Evolutionary conservation across 345 rosid genomes (phyloP), one percentile per base, ranked within the genome.

Genomic region (Acer yangbiense): DNA sequence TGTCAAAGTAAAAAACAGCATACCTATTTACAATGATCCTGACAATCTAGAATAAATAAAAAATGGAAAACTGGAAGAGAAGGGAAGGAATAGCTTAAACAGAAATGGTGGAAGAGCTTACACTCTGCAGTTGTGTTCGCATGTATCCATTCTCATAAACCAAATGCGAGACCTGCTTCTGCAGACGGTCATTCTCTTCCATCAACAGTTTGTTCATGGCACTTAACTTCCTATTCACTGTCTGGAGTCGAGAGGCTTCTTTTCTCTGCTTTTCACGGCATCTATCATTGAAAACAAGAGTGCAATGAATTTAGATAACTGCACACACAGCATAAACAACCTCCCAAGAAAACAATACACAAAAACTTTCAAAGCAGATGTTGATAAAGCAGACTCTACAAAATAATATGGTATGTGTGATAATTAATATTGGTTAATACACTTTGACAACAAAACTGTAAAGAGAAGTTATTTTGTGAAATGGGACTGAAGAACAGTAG

Each of bases 251-350:
- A 32, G 92, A 93, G 41, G 98, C 86, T 86, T 95, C 99, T 83
- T 93, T 95, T 81, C 98, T 89, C 88, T 95, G 99, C 88, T 95
- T 95, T 82, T 95, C 99, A 43, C 99, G 91, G 75, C 99, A 95
- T 82, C 99, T 95, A 46, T 7, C 1, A 16, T 0, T 4, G 64
- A 74, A 17, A 46, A n/a, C 39, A 48, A 32, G 18, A 76, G 4
- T 11, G 9, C 57, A 8, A 69, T 18, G 9, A 35, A 4, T 68
- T 62, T 35, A 77, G 46, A 65, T 6, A 48, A 54, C 71, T n/a
- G 69, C 32, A 6, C 41, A 16, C 18, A 39, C 54, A 12, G 60
- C 14, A 67, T 44, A 20, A 6, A 62, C 25, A 64, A 62, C 70
- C 17, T 46, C 21, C 11, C 20, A 14, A 16, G 61, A 8, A 65